A percentile compares a stretch with the other conserved stretches of the same genome.
phyloP scores from a whole-genome alignment of 2,329 filamentous ascomycete species.

The Alternaria sp. region DNA sequence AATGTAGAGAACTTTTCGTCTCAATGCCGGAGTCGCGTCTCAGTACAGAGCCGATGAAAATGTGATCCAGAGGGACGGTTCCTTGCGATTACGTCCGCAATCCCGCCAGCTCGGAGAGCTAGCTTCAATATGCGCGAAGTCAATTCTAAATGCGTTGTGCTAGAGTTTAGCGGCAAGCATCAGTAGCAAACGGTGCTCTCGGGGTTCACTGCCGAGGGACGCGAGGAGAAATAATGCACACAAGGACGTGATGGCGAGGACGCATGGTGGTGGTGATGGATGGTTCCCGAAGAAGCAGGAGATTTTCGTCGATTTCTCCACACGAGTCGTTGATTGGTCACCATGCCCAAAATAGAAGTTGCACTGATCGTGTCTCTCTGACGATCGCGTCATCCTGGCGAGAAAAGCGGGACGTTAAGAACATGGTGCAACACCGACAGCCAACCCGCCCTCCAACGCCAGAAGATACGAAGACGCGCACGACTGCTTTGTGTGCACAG shows the following conservation, averaged over 20 bases:
- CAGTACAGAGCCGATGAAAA: neutral
- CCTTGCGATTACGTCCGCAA: constrained; percentile 14
- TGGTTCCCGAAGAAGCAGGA: constrained; percentile 25
- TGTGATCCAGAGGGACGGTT: constrained; percentile 14
- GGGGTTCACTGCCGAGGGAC: neutral
- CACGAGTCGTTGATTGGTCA: constrained; percentile 18
- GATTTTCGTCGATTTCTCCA: constrained; percentile 13
- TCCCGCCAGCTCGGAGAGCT: constrained; percentile 19
- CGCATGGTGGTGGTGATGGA: constrained; percentile 13
- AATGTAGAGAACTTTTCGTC: neutral
- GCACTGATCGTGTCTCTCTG: constrained; percentile 12
- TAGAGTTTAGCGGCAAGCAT: constrained; percentile 1
- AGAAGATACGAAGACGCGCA: constrained; percentile 16
- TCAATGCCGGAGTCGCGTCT: constrained; percentile 2
- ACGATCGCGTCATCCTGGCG: constrained; percentile 29
- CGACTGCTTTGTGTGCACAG: neutral
- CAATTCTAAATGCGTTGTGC: constrained; percentile 15
- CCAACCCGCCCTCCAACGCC: constrained; percentile 14
- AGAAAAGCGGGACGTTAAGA: constrained; percentile 26
- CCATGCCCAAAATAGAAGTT: constrained; percentile 30
- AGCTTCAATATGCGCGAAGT: constrained; percentile 21
- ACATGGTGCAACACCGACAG: constrained; percentile 29
- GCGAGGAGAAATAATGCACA: neutral
- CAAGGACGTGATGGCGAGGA: neutral
- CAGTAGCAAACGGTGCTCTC: neutral